Base-by-base conservation (phyloP, 768 basidiomycete genomes). In the Amyloporia xantha region DNA sequence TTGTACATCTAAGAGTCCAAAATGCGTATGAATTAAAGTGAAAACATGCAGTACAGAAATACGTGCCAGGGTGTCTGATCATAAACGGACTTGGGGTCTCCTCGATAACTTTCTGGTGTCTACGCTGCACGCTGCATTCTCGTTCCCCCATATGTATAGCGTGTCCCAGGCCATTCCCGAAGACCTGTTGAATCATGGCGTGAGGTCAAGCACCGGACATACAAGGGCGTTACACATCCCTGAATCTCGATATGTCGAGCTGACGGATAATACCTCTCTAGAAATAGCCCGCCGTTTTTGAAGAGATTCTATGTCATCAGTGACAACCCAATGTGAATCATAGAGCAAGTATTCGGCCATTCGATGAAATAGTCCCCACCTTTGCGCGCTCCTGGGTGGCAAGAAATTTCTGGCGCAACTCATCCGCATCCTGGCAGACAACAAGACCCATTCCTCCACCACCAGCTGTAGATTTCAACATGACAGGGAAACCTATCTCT, bases 101-200 rank as follows among this genome's bases (percentile, higher is more conserved):
- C 53, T 87, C 84, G 20, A 87, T 76, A 2, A 87, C 73, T 59
- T 87, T 87, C 61, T 87, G 84, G 54, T 85, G 79, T 25, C 84
- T 66, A 25, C 84, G 68, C 57, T 87, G 84, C 6, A 82, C 63
- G 41, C 79, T 82, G 54, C 84, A 85, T 60, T 87, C 84, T 12
- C 84, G 71, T 58, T 86, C 84, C 28, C 80, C 79, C 69, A 84
- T 75, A 54, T 84, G 79, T 4, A 84, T 66, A 10, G 76, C 77
- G 38, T 76, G 66, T 3, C 79, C 79, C 0, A 61, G 35, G 0
- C 82, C 84, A 58, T 87, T 77, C 12, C 84, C 84, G 53, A 85
- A 84, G 0, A 86, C 74, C 81, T 82, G 25, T 1, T 7, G 13
- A 36, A n/a, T 37, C 25, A 12, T 41, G n/a, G n/a, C n/a, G n/a